Evolutionary conservation across 1,139 yeast species (phyloP).

Genomic region (Kodamaea arcana): DNA sequence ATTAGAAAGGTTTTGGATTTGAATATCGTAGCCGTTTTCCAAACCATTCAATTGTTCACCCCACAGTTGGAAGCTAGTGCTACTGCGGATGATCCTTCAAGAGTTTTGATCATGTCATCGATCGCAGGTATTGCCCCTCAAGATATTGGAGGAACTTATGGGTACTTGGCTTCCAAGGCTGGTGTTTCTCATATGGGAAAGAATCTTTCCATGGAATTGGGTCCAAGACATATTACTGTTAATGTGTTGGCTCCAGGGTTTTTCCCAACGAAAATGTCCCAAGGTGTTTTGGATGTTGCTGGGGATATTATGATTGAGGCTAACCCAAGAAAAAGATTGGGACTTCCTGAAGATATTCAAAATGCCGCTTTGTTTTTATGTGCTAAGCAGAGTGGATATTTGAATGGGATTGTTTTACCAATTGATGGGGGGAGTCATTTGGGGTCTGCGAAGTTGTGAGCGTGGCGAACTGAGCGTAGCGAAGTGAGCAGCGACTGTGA

Average conservation of each 20-base stretch:
- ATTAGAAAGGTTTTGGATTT: constrained; percentile 61
- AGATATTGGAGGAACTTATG: constrained; percentile 56
- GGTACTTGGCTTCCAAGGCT: constrained; percentile 73
- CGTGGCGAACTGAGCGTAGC: too few relatives aligned
- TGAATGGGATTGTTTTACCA: constrained; percentile 72
- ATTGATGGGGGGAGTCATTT: constrained; percentile 63
- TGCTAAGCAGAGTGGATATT: constrained; percentile 55
- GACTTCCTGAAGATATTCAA: constrained; percentile 58
- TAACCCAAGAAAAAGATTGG: constrained; percentile 67
- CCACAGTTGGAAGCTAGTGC: constrained; percentile 58
- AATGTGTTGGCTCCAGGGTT: constrained; percentile 76
- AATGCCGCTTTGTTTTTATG: constrained; percentile 57
- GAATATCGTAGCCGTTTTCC: constrained; percentile 70
- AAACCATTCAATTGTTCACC: constrained; percentile 57
- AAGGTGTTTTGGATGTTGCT: constrained; percentile 53
- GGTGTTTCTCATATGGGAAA: constrained; percentile 71
- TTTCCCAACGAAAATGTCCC: constrained; percentile 74
- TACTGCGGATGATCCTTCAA: constrained; percentile 55
- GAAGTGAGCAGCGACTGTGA: too few relatives aligned
- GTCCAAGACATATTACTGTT: constrained; percentile 63
- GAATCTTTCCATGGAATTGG: constrained; percentile 59
- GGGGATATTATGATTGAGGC: constrained; percentile 47
- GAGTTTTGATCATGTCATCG: constrained; percentile 68
- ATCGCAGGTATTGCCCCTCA: constrained; percentile 45
- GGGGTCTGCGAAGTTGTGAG: constrained; percentile 11